phyloP scores from a whole-genome alignment of 148 eudicot species.

The Nepenthes gracilis region DNA sequence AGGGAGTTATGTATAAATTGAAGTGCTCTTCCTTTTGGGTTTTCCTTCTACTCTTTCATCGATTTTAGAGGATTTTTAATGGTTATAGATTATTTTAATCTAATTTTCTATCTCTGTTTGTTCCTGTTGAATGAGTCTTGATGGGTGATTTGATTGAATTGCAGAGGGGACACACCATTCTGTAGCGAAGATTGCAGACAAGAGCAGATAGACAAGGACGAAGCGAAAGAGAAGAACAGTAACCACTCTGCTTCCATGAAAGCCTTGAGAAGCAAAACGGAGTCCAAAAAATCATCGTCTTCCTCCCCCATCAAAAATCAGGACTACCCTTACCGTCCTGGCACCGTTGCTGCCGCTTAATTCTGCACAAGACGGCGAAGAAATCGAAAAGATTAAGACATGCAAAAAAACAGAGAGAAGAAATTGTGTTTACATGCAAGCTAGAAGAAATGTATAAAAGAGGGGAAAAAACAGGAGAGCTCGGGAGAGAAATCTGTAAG shows the following conservation, averaged over 20 bases:
- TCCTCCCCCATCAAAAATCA: not conserved
- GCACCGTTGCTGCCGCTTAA: not conserved
- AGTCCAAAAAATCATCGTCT: not conserved
- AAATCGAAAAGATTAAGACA: no score
- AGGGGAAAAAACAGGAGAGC: no score
- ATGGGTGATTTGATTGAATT: not conserved
- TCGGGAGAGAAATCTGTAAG: no score
- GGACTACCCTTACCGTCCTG: not conserved
- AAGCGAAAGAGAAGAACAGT: conserved; percentile 31
- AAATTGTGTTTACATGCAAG: no score
- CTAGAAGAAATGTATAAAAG: no score
- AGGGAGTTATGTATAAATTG: no score
- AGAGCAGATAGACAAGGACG: conserved; percentile 45
- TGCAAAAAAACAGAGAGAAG: no score
- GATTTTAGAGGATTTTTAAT: not conserved
- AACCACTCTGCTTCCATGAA: conserved; percentile 27
- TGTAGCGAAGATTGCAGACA: conserved; percentile 50
- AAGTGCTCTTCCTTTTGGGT: no score
- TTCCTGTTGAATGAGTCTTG: not conserved
- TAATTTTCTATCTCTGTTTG: not conserved
- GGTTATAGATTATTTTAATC: not conserved
- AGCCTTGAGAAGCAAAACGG: conserved; percentile 11
- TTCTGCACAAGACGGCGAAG: no score
- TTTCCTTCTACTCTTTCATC: no score
- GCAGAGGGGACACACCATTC: conserved; percentile 56